These are phyloP conservation scores for Quercus gilva DNA, from an alignment of 306 rosid genomes.

Conservation along the genomic window DNA sequence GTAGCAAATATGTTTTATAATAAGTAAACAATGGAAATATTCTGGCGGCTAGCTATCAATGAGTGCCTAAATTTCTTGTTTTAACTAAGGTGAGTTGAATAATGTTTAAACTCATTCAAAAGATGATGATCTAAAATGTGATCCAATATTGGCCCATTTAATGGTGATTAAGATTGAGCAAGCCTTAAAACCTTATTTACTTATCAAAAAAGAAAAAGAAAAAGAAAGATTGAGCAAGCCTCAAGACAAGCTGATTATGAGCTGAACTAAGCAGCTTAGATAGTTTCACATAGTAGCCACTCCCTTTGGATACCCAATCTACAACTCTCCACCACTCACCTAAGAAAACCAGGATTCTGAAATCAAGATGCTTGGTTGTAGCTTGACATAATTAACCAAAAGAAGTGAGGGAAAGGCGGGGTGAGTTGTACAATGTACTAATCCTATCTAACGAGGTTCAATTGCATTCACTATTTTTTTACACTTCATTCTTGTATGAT, in stretches of 20 bases:
- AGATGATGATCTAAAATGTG: background rate
- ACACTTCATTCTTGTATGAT: background rate
- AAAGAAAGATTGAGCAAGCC: background rate
- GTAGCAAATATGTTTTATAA: background rate
- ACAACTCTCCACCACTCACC: background rate
- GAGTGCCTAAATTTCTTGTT: background rate
- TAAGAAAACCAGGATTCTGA: background rate
- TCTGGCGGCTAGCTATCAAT: background rate
- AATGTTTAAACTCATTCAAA: background rate
- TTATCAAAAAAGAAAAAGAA: no score
- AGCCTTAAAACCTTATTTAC: no score
- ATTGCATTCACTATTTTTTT: background rate
- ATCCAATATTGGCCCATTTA: background rate
- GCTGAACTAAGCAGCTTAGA: background rate
- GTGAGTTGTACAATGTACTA: no score
- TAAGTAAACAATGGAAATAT: background rate
- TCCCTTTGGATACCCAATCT: no score
- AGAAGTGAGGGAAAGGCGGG: background rate
- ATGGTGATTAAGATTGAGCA: background rate
- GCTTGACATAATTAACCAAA: background rate
- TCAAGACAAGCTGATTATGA: background rate
- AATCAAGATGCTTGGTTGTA: background rate
- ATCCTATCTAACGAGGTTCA: background rate
- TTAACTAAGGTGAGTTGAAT: background rate
- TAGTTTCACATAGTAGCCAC: no score